Conservation (phyloP, 345 rosid species). For the Eucalyptus leucophloia region DNA sequence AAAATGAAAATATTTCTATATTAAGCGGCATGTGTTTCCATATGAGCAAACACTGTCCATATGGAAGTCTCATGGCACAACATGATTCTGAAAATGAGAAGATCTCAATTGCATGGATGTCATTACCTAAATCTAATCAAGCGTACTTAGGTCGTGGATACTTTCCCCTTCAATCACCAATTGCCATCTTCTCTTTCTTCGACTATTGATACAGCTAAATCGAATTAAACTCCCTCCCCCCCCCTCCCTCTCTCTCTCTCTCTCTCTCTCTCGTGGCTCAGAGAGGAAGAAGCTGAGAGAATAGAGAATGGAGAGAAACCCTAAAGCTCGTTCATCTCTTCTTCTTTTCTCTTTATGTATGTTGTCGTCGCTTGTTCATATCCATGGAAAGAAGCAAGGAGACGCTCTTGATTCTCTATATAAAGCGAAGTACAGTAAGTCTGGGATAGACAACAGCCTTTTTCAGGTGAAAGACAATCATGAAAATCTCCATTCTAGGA, state of each 20-base stretch:
- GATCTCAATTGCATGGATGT: background rate
- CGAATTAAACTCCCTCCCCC: background rate
- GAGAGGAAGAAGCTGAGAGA: background rate
- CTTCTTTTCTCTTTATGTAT: background rate
- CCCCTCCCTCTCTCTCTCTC: background rate
- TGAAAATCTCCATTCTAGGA: background rate
- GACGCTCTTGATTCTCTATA: conserved; percentile 8
- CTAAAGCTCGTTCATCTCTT: background rate
- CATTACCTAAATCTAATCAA: background rate
- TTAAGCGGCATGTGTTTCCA: background rate
- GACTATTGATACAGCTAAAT: background rate
- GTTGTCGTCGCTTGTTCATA: background rate
- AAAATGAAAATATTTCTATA: background rate
- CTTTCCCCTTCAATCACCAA: background rate
- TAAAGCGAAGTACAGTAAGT: conserved; percentile 2
- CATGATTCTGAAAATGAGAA: background rate
- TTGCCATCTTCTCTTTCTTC: background rate
- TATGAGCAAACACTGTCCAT: background rate
- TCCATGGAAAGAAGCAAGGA: background rate
- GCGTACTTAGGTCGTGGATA: background rate
- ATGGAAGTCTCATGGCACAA: background rate
- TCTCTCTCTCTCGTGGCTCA: background rate
- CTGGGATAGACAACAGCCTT: background rate
- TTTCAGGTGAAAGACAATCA: background rate
- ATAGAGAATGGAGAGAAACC: background rate